Evolutionary conservation across 1,284 basidiomycete species (phyloP), one percentile per base, ranked within the genome.

Genomic region (Irpex rosettiformis): DNA sequence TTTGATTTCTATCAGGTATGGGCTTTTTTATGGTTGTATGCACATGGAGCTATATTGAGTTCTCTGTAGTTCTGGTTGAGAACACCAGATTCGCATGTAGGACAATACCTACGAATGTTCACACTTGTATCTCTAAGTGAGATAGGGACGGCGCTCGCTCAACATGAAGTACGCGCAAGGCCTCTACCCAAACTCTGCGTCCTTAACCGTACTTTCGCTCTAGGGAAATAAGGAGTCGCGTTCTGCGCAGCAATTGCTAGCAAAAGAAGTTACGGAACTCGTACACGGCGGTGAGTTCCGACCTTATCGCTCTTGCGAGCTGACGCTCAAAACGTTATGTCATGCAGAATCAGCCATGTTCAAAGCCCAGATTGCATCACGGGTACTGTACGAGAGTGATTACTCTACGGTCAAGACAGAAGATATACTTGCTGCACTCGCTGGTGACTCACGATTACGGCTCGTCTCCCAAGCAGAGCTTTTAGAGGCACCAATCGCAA

Each of bases 1-100:
- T 90, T 91, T 64, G 94, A 96, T 64, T 93, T 98, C 67, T 97
- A 96, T 67, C 95, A 97, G 79, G 95, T 91, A 56, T 37, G 78
- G 66, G 11, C 24, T 27, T 24, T 28, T 2, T 5, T 16, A 24
- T 25, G 7, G 40, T 16, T 13, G 28, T 8, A 27, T 37, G 48
- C 49, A 16, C 43, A 22, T 33, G 8, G 30, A 25, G 27, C 3
- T 18, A 47, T 28, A 57, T 21, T 52, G 21, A 13, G 22, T 7
- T 11, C 28, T 8, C 27, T 25, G 3, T 71, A 99, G 93, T 98
- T 96, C 76, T 98, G 98, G 75, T 70, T 95, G 45, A 85, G 89
- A 58, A 85, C 89, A 3, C 73, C 85, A 0, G 96, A 99, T 68
- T 83, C 81, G 16, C 94, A 96, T 65, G 91, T 97, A 1, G 85